Base-by-base conservation (phyloP, 177 flowering plant species). In the Tripterygium wilfordii region DNA sequence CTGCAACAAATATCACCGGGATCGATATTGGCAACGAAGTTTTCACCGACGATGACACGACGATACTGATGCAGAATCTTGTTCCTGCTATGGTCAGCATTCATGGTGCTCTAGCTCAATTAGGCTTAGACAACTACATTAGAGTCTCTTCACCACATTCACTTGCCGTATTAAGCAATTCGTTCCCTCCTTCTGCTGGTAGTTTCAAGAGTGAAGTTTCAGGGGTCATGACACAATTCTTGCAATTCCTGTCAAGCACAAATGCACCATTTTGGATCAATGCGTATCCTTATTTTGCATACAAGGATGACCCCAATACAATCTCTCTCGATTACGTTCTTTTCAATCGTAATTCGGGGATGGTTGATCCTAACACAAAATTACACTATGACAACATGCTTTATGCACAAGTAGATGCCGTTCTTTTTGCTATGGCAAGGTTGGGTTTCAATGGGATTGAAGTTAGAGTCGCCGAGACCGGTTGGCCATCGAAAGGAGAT, bases 321-420 rank as follows among this genome's bases (percentile, higher is more conserved):
- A 49, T 87, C 10, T 41, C 90, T 2, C 25, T 87, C n/a, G 85
- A 87, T 48, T 87, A 82, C 53, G 94, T 56, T 2, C 77, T 84
- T 13, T 71, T 79, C 30, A 82, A 73, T 51, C 78, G 76, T 4
- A 84, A 74, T 39, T 7, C 72, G 6, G 88, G 85, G 4, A 79
- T 74, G 79, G 66, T 72, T 7, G 97, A 90, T 37, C 88, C 90
- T 0, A 57, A 74, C 65, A 90, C 94, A 0, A 72, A 70, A 37
- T 43, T 77, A 9, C 79, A 64, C 46, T 90, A 90, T 45, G 88
- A 84, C 70, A 90, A 87, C 69, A 84, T 87, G 95, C 58, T 90
- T 0, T 84, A 87, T 52, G 97, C 97, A 4, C 84, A 77, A 29
- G 90, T 87, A 10, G 97, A 90, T 47, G 94, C 94, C 4, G 83